Base-by-base conservation (phyloP, 2,329 filamentous ascomycete genomes). In the Aspergillus transmontanensis region DNA sequence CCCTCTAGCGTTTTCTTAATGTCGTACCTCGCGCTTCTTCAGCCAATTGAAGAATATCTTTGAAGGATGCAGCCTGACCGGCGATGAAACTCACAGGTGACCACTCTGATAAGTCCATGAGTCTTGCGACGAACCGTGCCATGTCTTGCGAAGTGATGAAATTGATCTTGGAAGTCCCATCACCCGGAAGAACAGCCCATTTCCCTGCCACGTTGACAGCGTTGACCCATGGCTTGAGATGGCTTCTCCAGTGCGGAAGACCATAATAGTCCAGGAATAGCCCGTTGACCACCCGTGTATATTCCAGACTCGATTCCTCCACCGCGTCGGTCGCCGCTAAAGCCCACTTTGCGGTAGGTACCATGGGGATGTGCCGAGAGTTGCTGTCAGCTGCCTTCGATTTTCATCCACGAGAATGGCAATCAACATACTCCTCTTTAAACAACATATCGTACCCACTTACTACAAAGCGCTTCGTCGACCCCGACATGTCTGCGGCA, bases 211-310 rank as follows among this genome's bases (percentile, higher is more conserved):
- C 48, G 30, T 59, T 53, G 34, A 59, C 34, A 5, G 46, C 58
- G 30, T 59, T 59, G 16, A 59, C 48, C 57, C 58, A 59, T 23
- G 58, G 58, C 48, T 59, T 59, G 11, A 54, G 36, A n/a, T 53
- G 26, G 26, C 58, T 53, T 28, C 14, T 32, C 58, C 58, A 54
- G 30, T 59, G 48, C 19, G 58, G 58, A 16, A 59, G 32, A 5
- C 58, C 58, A 19, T 59, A 59, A 11, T 59, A 59, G 34, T 53
- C 46, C 45, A 59, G 34, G 36, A 59, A 54, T 41, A 59, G 36
- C 12, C 58, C 58, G 14, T 53, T 59, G 9, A 59, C 58, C 9
- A 59, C 58, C 1, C 58, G 46, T 3, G 58, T 59, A 43, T 59
- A 21, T 36, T 59, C 34, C 6, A 61, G 59, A 9, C n/a, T 32